Conservation (phyloP, 2,329 filamentous ascomycete species). For the Talaromyces sp. region DNA sequence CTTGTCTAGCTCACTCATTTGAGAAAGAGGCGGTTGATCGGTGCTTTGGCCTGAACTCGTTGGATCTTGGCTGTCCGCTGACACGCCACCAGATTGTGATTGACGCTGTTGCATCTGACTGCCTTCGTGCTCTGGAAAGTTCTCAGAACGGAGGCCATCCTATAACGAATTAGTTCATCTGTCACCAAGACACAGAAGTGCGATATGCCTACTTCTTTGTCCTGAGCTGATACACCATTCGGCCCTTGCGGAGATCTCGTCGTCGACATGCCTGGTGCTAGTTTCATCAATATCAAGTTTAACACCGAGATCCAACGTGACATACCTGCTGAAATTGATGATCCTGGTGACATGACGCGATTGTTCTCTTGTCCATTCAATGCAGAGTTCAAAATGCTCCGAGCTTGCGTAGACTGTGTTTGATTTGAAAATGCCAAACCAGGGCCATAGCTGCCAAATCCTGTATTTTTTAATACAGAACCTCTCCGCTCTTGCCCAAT, state of each 20-base stretch:
- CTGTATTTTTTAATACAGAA: constrained; percentile 51
- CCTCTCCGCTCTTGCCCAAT: constrained; percentile 49
- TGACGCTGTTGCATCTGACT: constrained; percentile 33
- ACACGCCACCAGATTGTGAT: constrained; percentile 29
- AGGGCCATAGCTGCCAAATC: constrained; percentile 40
- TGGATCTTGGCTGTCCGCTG: constrained; percentile 36
- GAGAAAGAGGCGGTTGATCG: constrained; percentile 45
- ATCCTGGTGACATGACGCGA: constrained; percentile 37
- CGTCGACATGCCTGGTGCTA: constrained; percentile 32
- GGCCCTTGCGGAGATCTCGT: constrained; percentile 44
- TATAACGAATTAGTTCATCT: constrained; percentile 20
- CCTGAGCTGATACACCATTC: constrained; percentile 43
- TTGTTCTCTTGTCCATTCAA: constrained; percentile 38
- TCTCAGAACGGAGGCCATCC: constrained; percentile 33
- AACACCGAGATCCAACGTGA: neutral
- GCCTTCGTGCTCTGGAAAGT: constrained; percentile 35
- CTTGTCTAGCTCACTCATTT: constrained; percentile 60
- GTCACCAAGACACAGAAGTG: neutral
- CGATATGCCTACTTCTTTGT: constrained; percentile 36
- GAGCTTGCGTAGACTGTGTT: constrained; percentile 35
- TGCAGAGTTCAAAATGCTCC: constrained; percentile 29
- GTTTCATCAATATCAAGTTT: neutral
- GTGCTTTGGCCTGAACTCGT: constrained; percentile 31
- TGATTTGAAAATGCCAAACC: constrained; percentile 45
- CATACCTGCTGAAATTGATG: constrained; percentile 30